phyloP scores from a whole-genome alignment of 106 monocot genomes.

The Apostasia shenzhenica region DNA sequence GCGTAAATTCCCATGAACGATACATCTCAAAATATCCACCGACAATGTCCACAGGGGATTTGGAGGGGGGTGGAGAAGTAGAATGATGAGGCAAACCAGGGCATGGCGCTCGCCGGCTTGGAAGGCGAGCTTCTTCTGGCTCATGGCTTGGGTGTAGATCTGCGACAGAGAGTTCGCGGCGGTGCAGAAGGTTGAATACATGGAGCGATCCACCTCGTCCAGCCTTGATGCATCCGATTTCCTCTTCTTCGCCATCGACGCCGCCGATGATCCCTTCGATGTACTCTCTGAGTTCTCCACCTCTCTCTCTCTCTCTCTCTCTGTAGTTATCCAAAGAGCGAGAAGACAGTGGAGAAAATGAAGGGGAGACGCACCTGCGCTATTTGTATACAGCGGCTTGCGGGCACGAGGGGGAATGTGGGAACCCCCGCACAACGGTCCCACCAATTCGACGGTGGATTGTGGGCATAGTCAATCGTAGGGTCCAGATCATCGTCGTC shows the following conservation, averaged over 20 bases:
- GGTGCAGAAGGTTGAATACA: conserved; percentile 59
- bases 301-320: too few relatives aligned
- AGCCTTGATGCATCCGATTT: conserved; percentile 58
- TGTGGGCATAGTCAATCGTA: too few relatives aligned
- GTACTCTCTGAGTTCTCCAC: too few relatives aligned
- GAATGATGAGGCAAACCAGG: conserved; percentile 20
- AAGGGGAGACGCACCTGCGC: too few relatives aligned
- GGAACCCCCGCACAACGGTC: too few relatives aligned
- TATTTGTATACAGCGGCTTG: too few relatives aligned
- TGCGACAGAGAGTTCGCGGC: conserved; percentile 79
- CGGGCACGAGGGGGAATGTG: too few relatives aligned
- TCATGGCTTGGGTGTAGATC: conserved; percentile 75
- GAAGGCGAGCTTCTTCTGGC: conserved; percentile 68
- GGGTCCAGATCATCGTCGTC: too few relatives aligned
- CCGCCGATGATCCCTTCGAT: neutral
- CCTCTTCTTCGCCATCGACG: conserved; percentile 57
- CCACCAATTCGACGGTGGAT: too few relatives aligned
- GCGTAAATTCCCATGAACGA: too few relatives aligned
- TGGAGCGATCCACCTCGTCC: conserved; percentile 62
- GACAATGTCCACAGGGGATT: neutral
- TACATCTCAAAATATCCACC: neutral
- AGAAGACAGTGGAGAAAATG: too few relatives aligned
- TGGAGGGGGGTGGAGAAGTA: neutral
- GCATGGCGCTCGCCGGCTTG: conserved; percentile 75
- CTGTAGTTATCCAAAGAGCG: too few relatives aligned